Evolutionary conservation across 1,284 basidiomycete genomes (phyloP).

Genomic region (Volvariella surrecta): DNA sequence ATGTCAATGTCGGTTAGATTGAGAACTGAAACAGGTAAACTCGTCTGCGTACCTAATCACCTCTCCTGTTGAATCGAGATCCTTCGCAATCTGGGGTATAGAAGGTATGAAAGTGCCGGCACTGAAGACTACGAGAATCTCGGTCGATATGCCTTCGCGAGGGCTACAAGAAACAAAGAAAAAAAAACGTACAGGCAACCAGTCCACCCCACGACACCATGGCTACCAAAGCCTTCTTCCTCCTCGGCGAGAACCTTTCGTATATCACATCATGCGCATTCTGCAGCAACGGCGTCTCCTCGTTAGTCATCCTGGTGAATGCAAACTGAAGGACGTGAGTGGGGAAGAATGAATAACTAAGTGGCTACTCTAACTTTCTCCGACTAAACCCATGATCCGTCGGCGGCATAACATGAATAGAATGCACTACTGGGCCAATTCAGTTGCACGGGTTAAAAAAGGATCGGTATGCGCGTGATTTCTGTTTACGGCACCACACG

Average conservation of each 20-base stretch:
- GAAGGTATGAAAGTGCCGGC: constrained; percentile 53
- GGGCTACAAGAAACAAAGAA: too few species aligned
- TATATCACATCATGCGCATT: constrained; percentile 28
- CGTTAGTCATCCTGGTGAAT: too few species aligned
- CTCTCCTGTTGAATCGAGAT: constrained; percentile 37
- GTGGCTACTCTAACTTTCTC: too few species aligned
- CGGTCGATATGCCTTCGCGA: too few species aligned
- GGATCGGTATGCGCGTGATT: too few species aligned
- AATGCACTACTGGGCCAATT: too few species aligned
- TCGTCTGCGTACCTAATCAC: constrained; percentile 44
- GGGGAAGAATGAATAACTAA: too few species aligned
- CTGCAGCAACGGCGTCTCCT: not conserved
- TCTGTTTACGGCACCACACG: too few species aligned
- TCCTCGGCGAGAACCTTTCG: constrained; percentile 31
- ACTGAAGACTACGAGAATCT: constrained; percentile 39
- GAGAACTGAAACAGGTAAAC: not conserved
- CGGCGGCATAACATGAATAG: too few species aligned
- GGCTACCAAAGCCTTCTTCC: constrained; percentile 36
- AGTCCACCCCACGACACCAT: constrained; percentile 40
- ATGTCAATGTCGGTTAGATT: not conserved
- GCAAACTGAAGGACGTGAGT: too few species aligned
- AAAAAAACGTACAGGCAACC: constrained; percentile 33
- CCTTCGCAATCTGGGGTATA: constrained; percentile 47
- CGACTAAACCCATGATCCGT: too few species aligned
- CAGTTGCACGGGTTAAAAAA: too few species aligned